Percentiles rank a stretch among this genome's conserved stretches.
phyloP scores from a whole-genome alignment of 331 rosid genomes.

The Telfairia occidentalis region DNA sequence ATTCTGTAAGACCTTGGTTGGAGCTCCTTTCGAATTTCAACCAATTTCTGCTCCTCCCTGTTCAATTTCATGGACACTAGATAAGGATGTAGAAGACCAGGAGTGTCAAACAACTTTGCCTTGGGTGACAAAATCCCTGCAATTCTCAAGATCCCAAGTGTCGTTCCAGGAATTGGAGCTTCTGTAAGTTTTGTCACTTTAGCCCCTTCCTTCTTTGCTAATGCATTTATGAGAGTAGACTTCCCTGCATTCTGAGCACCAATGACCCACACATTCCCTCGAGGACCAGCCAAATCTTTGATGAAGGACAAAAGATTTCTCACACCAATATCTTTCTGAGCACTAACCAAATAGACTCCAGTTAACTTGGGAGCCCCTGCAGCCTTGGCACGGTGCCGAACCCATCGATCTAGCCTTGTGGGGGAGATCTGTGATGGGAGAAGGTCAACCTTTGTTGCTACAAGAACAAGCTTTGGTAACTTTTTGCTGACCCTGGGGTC shows the following conservation, averaged over 20 bases:
- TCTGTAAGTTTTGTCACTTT: conserved; percentile 75
- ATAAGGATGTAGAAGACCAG: conserved; percentile 80
- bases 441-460: conserved; percentile 85
- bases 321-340: conserved; percentile 68
- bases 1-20: conserved; percentile 66
- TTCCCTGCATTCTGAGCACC: conserved; percentile 97
- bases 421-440: conserved; percentile 79
- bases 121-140: conserved; percentile 83
- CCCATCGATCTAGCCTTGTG: conserved; percentile 83
- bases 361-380: conserved; percentile 72
- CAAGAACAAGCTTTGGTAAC: conserved; percentile 81
- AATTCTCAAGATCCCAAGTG: conserved; percentile 76
- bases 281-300: conserved; percentile 78
- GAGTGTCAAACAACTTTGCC: conserved; percentile 88
- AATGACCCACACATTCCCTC: conserved; percentile 93
- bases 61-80: conserved; percentile 70
- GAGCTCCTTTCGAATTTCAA: conserved; percentile 88
- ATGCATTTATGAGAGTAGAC: conserved; percentile 78
- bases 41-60: conserved; percentile 80
- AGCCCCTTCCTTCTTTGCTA: conserved; percentile 73
- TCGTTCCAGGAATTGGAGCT: conserved; percentile 92
- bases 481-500: conserved; percentile 38
- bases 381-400: conserved; percentile 60
- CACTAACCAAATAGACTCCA: conserved; percentile 71
- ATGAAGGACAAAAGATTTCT: conserved; percentile 65